Evolutionary conservation across 495 filamentous ascomycete species (phyloP), one percentile per base, ranked within the genome.

Genomic region (Pseudevernia furfuracea): DNA sequence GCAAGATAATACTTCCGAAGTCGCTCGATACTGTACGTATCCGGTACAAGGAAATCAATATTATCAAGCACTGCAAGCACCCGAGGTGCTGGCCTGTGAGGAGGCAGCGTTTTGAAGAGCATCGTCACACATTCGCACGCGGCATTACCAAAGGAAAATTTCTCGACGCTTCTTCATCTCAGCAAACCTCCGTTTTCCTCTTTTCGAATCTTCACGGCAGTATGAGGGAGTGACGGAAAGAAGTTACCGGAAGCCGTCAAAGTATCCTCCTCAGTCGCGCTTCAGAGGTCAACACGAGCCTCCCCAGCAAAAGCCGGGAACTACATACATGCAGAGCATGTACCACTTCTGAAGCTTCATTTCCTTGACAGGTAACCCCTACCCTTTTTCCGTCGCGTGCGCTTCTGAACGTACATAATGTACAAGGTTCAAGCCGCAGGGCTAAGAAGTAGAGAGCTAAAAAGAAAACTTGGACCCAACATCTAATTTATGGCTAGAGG

Each of bases 371-470:
- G 11, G 55, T 34, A 55, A 30, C 23, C 34, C 38, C 19, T 44
- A 49, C 32, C 61, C 61, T 14, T 30, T 30, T 56, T 32, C n/a
- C 41, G 62, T 64, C 62, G 62, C 62, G 55, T 64, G 62, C 62
- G 62, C 62, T 59, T 64, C 39, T 23, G 7, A 4, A 17, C 55
- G 8, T 58, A 44, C 62, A 64, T 64, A 64, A 49, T 64, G 41
- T 64, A 64, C 53, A 48, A 59, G 62, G 62, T 64, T 64, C 55
- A 59, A 37, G 39, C 62, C 62, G 62, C 62, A 59, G 43, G 56
- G 48, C 43, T 44, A 46, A 44, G 3, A 11, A 49, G n/a, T n/a
- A n/a, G n/a, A 59, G 43, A 43, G 48, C 43, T 44, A 46, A 44
- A 1, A 11, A 49, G 7, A 21, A 48, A 11, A 46, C 43, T 48